Conservation (phyloP, 768 basidiomycete genomes). For the Phallus indusiatus region DNA sequence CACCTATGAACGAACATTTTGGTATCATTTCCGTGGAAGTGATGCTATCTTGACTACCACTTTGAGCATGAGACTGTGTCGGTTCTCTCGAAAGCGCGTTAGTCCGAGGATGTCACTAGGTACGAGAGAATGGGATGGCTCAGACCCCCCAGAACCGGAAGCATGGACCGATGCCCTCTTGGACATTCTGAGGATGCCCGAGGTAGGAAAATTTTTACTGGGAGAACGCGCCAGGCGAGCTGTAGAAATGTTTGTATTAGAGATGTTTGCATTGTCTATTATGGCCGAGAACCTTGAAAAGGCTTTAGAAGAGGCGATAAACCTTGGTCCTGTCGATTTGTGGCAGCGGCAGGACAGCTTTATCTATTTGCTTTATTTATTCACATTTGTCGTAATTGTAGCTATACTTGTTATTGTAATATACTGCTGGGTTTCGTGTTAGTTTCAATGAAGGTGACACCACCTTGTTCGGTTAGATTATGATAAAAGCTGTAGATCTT, state of each 20-base stretch:
- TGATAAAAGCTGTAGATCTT: too few relatives aligned
- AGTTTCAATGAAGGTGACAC: too few relatives aligned
- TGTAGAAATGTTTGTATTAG: too few relatives aligned
- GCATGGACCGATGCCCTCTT: constrained; percentile 64
- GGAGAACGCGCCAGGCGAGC: constrained; percentile 53
- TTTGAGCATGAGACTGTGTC: constrained; percentile 78
- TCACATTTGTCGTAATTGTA: too few relatives aligned
- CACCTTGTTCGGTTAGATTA: too few relatives aligned
- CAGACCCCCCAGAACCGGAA: constrained; percentile 44
- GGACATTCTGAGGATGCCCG: constrained; percentile 43
- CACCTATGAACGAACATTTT: constrained; percentile 94
- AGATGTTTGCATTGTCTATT: constrained; percentile 66
- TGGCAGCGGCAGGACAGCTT: not conserved
- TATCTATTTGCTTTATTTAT: not conserved
- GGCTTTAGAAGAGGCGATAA: constrained; percentile 46
- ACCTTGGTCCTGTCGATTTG: constrained; percentile 37
- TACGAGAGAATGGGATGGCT: constrained; percentile 70
- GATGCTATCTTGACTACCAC: constrained; percentile 85
- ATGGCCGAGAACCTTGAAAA: constrained; percentile 58
- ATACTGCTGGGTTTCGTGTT: too few relatives aligned
- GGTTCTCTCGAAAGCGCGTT: constrained; percentile 87
- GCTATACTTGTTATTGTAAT: not conserved
- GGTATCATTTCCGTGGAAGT: constrained; percentile 95
- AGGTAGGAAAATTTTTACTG: constrained; percentile 37
- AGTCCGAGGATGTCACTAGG: constrained; percentile 22